Base-by-base conservation (phyloP, 345 rosid species). In the Arabis hirsuta region DNA sequence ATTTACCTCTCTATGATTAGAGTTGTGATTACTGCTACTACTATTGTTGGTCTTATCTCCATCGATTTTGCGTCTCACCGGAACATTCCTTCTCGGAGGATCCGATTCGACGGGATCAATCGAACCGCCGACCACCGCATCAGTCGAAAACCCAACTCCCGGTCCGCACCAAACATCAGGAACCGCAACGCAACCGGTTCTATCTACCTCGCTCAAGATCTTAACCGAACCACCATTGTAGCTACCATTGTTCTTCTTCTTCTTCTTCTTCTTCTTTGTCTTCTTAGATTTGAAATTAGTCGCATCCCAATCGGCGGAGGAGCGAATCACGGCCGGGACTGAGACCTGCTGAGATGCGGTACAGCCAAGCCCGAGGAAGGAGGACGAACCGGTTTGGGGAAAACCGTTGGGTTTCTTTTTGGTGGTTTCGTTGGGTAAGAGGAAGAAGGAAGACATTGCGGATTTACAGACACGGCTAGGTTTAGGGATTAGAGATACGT, bases 131-230 rank as follows among this genome's bases (percentile, higher is more conserved):
- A 73, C 67, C 63, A 85, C 91, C 20, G 86, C 89, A 80, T 91
- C 97, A 0, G 91, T 81, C 2, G 92, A 85, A 32, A 89, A 88
- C 61, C 93, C 97, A 71, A 91, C 81, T 50, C 97, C 98, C 12
- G 96, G 97, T 6, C 92, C 96, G 53, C 97, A 94, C 96, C 98
- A 90, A 3, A 87, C 96, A 73, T 88, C 98, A 69, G 85, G 94
- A 77, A 70, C 71, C 58, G 82, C 86, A 39, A 73, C 83, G 71
- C 90, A 88, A 29, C 77, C 74, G 29, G 39, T 62, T 29, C 55
- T 54, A 0, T 16, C 53, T 5, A 19, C 72, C 19, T 76, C 84
- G 53, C 70, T 66, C 46, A 68, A 61, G 65, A 73, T 50, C 71
- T 69, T 78, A 41, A 76, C 11, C 53, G 52, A 26, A 39, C 73